These are phyloP conservation scores for Solanum medicagineum DNA, from an alignment of 257 asterid genomes.

Conservation along the genomic window DNA sequence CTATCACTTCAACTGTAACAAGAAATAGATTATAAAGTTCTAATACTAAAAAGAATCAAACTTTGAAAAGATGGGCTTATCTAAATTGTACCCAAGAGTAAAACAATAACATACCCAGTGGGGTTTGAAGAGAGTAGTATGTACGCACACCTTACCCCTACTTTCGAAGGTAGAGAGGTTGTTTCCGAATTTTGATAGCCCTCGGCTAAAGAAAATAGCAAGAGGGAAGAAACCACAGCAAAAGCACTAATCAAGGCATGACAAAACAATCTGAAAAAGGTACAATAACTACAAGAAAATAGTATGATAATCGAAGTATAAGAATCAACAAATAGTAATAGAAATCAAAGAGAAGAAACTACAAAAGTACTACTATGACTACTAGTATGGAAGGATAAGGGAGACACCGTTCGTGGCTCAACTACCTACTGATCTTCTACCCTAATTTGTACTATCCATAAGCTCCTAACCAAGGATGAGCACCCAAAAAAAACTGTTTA, in stretches of 20 bases:
- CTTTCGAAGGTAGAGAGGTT: not conserved
- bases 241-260: not conserved
- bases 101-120: not conserved
- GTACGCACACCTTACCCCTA: not conserved
- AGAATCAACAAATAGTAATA: not conserved
- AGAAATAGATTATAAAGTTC: not conserved
- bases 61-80: not conserved
- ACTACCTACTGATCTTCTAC: not conserved
- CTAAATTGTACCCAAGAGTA: not conserved
- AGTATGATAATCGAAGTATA: not conserved
- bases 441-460: not conserved
- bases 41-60: not conserved
- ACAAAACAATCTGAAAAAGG: not conserved
- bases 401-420: not conserved
- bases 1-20: not conserved
- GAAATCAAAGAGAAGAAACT: not conserved
- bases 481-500: not conserved
- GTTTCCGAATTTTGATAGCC: not conserved
- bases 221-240: not conserved
- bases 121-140: not conserved
- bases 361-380: not conserved
- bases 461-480: not conserved
- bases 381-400: not conserved
- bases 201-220: not conserved
- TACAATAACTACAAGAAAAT: not conserved